phyloP scores from a whole-genome alignment of 768 basidiomycete species.

The Hydnomerulius pinastri region DNA sequence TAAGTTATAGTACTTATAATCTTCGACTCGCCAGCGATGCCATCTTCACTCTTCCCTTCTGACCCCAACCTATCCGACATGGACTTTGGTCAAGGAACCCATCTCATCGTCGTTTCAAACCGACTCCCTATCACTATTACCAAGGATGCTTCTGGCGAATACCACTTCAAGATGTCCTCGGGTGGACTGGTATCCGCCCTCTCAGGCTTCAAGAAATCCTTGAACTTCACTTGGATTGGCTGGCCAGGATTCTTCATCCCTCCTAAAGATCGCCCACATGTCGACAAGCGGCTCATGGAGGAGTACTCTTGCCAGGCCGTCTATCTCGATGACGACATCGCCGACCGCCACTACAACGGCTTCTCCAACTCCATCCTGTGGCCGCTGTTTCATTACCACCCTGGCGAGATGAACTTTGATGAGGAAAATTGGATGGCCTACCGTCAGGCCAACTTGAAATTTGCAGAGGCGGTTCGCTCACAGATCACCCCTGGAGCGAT shows the following conservation, averaged over 20 bases:
- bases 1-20: slow-evolving; percentile 31
- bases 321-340: slow-evolving; percentile 96
- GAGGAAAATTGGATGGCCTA: slow-evolving; percentile 98
- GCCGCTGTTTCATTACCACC: slow-evolving; percentile 99
- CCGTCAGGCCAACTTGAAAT: slow-evolving; percentile 92
- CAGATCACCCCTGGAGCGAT: slow-evolving; percentile 86
- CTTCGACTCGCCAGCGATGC: slow-evolving; percentile 16
- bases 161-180: slow-evolving; percentile 99
- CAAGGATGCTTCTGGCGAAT: slow-evolving; percentile 90
- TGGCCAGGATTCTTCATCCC: slow-evolving; percentile 97
- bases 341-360: slow-evolving; percentile 97
- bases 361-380: slow-evolving; percentile 99
- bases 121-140: slow-evolving; percentile 94
- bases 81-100: slow-evolving; percentile 51
- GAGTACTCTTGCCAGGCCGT: slow-evolving; percentile 98
- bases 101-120: slow-evolving; percentile 95
- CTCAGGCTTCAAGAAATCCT: slow-evolving; percentile 96
- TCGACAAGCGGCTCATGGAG: slow-evolving; percentile 90
- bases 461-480: slow-evolving; percentile 84
- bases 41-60: slow-evolving; percentile 27
- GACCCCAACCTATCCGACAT: slow-evolving; percentile 40
- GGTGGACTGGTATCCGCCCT: slow-evolving; percentile 97
- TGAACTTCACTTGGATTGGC: slow-evolving; percentile 97
- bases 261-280: slow-evolving; percentile 82
- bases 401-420: slow-evolving; percentile 99